Evolutionary conservation across 768 basidiomycete genomes (phyloP).

Genomic region (Sarcomyxa edulis): DNA sequence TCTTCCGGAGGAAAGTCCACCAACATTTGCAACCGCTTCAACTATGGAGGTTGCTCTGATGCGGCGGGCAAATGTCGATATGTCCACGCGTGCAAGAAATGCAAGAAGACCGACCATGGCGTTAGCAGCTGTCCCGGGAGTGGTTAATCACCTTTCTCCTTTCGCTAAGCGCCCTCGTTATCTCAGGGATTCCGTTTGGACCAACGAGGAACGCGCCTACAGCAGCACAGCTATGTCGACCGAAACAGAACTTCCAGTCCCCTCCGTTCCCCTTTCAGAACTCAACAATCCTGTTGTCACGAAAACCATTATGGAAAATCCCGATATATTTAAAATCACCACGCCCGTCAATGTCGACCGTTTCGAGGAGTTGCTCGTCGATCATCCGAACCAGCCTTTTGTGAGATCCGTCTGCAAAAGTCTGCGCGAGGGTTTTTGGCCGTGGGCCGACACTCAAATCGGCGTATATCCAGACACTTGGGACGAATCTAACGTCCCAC

Average conservation of each 20-base stretch:
- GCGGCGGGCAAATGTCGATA: no score
- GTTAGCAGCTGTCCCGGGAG: background rate
- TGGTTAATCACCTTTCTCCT: background rate
- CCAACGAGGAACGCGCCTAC: background rate
- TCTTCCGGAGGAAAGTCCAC: conserved; percentile 11
- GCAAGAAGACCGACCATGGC: conserved; percentile 7
- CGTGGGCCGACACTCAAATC: conserved; percentile 16
- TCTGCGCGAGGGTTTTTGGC: conserved; percentile 34
- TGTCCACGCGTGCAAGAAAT: conserved; percentile 13
- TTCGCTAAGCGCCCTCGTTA: background rate
- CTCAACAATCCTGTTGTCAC: background rate
- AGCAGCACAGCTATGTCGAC: background rate
- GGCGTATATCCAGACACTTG: conserved; percentile 7
- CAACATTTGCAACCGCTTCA: conserved; percentile 8
- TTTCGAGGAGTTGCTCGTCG: conserved; percentile 12
- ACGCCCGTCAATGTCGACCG: conserved; percentile 18
- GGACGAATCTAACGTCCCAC: conserved; percentile 10
- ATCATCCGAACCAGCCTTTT: conserved; percentile 27
- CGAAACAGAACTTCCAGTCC: background rate
- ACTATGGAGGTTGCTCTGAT: conserved; percentile 13
- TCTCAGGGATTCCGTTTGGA: background rate
- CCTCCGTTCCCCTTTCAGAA: background rate
- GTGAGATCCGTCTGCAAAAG: conserved; percentile 22
- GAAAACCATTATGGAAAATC: background rate
- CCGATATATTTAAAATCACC: conserved; percentile 14